These are phyloP conservation scores for Brassica juncea DNA, from an alignment of 345 rosid species.

Conservation along the genomic window DNA sequence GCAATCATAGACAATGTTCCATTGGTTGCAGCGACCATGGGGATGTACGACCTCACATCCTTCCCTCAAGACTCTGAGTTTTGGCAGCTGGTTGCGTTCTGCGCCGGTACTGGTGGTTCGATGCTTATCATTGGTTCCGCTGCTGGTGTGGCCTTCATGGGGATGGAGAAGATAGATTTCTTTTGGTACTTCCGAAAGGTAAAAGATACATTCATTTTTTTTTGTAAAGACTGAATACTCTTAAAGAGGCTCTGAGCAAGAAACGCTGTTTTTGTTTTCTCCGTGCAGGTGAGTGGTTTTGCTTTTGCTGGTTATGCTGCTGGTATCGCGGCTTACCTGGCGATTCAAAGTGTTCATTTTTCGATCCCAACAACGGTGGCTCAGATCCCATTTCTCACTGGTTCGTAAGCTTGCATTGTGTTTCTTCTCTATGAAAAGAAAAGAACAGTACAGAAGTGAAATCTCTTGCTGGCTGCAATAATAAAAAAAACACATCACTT, in stretches of 20 bases:
- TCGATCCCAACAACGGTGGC: constrained; percentile 61
- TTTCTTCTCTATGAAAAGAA: background rate
- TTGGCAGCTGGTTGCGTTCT: constrained; percentile 94
- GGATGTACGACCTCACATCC: constrained; percentile 87
- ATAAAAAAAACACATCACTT: constrained; percentile 15
- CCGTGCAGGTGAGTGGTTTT: constrained; percentile 83
- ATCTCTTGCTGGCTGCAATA: constrained; percentile 23
- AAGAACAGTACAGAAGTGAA: background rate
- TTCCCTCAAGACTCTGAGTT: constrained; percentile 84
- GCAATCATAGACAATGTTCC: constrained; percentile 94
- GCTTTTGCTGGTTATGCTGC: constrained; percentile 92
- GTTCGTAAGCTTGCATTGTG: constrained; percentile 43
- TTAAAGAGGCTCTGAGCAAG: background rate
- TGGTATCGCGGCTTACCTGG: constrained; percentile 67
- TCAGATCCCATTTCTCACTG: constrained; percentile 59
- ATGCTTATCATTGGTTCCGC: constrained; percentile 94
- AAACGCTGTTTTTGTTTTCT: background rate
- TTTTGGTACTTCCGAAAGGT: constrained; percentile 96
- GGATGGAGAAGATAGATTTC: constrained; percentile 98
- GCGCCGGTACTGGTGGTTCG: constrained; percentile 97
- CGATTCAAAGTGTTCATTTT: constrained; percentile 44
- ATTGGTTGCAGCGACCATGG: constrained; percentile 94
- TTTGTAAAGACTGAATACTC: background rate
- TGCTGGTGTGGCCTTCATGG: constrained; percentile 97
- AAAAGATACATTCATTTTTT: constrained; percentile 2